Conservation (phyloP, 345 rosid genomes). For the Fremontodendron californicum region DNA sequence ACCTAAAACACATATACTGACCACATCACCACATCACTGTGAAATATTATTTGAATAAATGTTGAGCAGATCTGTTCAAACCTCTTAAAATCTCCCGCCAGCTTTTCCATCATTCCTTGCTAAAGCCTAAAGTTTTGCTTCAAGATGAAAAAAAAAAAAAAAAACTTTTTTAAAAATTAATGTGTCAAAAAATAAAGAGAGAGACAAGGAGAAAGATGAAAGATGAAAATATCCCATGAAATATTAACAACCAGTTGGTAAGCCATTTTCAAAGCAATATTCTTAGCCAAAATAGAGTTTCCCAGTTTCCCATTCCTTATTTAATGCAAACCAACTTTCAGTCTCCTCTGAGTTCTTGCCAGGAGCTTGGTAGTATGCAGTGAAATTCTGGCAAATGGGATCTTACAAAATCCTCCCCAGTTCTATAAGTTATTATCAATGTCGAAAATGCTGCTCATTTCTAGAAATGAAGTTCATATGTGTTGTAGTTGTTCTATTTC, state of each 20-base stretch:
- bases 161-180: background rate
- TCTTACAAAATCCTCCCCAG: background rate
- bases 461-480: slow-evolving; percentile 24
- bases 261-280: slow-evolving; percentile 24
- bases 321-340: slow-evolving; percentile 12
- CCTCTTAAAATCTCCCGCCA: slow-evolving; percentile 22
- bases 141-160: background rate
- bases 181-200: background rate
- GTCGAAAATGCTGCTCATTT: slow-evolving; percentile 7
- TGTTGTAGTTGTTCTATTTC: slow-evolving; percentile 23
- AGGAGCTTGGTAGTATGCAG: background rate
- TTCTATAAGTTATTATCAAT: background rate
- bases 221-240: slow-evolving; percentile 16
- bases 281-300: background rate
- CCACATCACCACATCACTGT: no score
- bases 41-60: no score
- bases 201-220: slow-evolving; percentile 1
- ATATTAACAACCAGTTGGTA: slow-evolving; percentile 44
- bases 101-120: background rate
- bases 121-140: background rate
- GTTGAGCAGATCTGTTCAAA: no score
- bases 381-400: slow-evolving; percentile 22
- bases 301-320: slow-evolving; percentile 17
- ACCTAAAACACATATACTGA: no score
- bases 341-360: slow-evolving; percentile 14